These are phyloP conservation scores for Earliella scabrosa DNA, from an alignment of 1,284 basidiomycete genomes.

Conservation along the genomic window DNA sequence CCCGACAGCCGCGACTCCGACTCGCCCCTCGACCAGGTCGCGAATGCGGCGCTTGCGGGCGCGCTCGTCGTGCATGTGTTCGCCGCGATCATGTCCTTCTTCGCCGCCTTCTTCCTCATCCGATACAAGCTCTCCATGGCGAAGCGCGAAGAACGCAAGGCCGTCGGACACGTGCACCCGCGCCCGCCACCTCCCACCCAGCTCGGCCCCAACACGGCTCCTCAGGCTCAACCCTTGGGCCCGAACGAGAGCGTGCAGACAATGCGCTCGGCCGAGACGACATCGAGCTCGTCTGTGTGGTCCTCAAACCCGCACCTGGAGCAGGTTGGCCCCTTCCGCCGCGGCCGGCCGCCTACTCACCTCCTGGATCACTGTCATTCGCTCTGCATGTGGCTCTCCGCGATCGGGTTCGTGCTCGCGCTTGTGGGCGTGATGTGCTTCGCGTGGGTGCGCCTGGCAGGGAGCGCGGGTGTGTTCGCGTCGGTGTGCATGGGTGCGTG, in stretches of 20 bases:
- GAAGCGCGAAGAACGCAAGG: slow-evolving; percentile 41
- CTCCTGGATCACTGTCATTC: slow-evolving; percentile 53
- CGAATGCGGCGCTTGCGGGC: slow-evolving; percentile 52
- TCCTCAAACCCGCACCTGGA: slow-evolving; percentile 47
- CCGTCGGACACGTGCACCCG: slow-evolving; percentile 10
- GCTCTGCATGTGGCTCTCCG: slow-evolving; percentile 51
- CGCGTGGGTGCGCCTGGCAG: slow-evolving; percentile 51
- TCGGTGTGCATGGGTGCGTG: slow-evolving; percentile 45
- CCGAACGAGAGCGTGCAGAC: not conserved
- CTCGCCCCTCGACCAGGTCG: slow-evolving; percentile 34
- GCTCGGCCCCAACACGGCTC: too few species aligned
- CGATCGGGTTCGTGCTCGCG: slow-evolving; percentile 56
- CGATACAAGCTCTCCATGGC: slow-evolving; percentile 58
- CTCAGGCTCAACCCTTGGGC: too few species aligned
- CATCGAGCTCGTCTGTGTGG: slow-evolving; percentile 16
- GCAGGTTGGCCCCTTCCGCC: slow-evolving; percentile 45
- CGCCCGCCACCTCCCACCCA: too few species aligned
- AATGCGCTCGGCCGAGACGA: not conserved
- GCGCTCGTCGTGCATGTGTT: slow-evolving; percentile 57
- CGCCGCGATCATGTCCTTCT: slow-evolving; percentile 63
- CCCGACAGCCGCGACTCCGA: slow-evolving; percentile 24
- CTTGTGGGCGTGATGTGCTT: slow-evolving; percentile 54
- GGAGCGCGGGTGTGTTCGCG: slow-evolving; percentile 46
- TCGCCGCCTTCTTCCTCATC: slow-evolving; percentile 60
- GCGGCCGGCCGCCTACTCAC: slow-evolving; percentile 42